Conservation (phyloP, 2,329 filamentous ascomycete genomes). For the Biscogniauxia sp. region DNA sequence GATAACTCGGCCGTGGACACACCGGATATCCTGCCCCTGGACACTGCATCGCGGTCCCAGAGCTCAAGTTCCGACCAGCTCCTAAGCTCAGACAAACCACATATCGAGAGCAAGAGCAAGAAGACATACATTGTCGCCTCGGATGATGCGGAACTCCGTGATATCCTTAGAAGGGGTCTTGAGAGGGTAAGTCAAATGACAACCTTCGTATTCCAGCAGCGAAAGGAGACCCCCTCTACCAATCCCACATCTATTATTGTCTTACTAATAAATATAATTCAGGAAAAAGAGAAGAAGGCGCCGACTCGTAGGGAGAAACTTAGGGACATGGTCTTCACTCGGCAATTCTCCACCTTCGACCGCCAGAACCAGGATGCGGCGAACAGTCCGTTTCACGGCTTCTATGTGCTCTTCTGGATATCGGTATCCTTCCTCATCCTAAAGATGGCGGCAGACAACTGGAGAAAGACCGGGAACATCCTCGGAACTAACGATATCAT, state of each 20-base stretch:
- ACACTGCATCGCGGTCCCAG: conserved; percentile 4
- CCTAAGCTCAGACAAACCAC: conserved; percentile 2
- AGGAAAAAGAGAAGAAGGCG: conserved; percentile 20
- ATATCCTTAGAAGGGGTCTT: conserved; percentile 34
- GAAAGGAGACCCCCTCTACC: conserved; percentile 18
- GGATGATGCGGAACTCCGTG: conserved; percentile 40
- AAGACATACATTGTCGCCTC: conserved; percentile 29
- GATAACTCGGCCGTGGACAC: conserved; percentile 24
- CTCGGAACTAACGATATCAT: conserved; percentile 72
- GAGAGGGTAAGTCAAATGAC: conserved; percentile 25
- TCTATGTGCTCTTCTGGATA: conserved; percentile 79
- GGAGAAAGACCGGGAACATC: conserved; percentile 63
- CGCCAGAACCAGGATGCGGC: conserved; percentile 63
- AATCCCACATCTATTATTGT: background rate
- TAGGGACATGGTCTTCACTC: conserved; percentile 65
- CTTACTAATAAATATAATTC: background rate
- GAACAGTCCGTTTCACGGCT: conserved; percentile 72
- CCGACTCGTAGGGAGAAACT: conserved; percentile 35
- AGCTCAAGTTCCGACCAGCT: conserved; percentile 14
- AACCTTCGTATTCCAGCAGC: background rate
- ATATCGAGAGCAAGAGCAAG: conserved; percentile 6
- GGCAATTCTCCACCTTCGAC: conserved; percentile 73
- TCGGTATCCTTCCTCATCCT: conserved; percentile 64
- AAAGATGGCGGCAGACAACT: conserved; percentile 67
- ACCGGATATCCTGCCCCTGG: conserved; percentile 22